Percentiles rank a stretch among this genome's conserved stretches.
These are phyloP conservation scores for Eurotiales sp. DNA, from an alignment of 2,329 filamentous ascomycete genomes.

Conservation along the genomic window DNA sequence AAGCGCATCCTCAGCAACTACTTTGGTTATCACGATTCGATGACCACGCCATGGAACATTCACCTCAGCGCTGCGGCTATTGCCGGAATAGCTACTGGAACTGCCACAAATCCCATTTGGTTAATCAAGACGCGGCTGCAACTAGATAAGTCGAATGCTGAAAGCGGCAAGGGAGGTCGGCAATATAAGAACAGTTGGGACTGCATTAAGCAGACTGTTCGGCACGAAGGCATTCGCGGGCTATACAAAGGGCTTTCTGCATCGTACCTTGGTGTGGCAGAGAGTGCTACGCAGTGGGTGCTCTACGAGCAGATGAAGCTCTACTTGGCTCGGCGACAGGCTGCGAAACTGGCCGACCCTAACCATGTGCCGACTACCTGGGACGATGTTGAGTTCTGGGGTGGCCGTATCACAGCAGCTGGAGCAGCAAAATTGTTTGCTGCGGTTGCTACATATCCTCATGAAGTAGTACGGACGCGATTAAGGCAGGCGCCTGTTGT, in stretches of 20 bases:
- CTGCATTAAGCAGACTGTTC: slow-evolving; percentile 76
- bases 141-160: slow-evolving; percentile 78
- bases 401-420: slow-evolving; percentile 74
- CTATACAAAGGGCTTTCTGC: slow-evolving; percentile 89
- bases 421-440: slow-evolving; percentile 76
- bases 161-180: slow-evolving; percentile 52
- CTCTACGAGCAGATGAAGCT: slow-evolving; percentile 91
- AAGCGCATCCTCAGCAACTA: slow-evolving; percentile 75
- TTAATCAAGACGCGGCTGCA: slow-evolving; percentile 90
- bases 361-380: slow-evolving; percentile 63
- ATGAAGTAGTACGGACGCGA: slow-evolving; percentile 83
- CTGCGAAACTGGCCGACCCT: slow-evolving; percentile 51
- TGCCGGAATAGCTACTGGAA: slow-evolving; percentile 81
- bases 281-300: slow-evolving; percentile 90
- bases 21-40: slow-evolving; percentile 40
- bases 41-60: slow-evolving; percentile 64
- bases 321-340: slow-evolving; percentile 61
- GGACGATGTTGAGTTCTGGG: slow-evolving; percentile 74
- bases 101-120: slow-evolving; percentile 94
- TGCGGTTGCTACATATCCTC: slow-evolving; percentile 81
- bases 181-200: slow-evolving; percentile 85
- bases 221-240: slow-evolving; percentile 73
- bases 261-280: slow-evolving; percentile 84
- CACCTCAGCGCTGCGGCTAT: slow-evolving; percentile 72
- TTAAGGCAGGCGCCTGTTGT: slow-evolving; percentile 83